A percentile compares a stretch with the other conserved stretches of the same genome.
phyloP scores from a whole-genome alignment of 352 stramenopile species.

The Phytophthora pluvialis region DNA sequence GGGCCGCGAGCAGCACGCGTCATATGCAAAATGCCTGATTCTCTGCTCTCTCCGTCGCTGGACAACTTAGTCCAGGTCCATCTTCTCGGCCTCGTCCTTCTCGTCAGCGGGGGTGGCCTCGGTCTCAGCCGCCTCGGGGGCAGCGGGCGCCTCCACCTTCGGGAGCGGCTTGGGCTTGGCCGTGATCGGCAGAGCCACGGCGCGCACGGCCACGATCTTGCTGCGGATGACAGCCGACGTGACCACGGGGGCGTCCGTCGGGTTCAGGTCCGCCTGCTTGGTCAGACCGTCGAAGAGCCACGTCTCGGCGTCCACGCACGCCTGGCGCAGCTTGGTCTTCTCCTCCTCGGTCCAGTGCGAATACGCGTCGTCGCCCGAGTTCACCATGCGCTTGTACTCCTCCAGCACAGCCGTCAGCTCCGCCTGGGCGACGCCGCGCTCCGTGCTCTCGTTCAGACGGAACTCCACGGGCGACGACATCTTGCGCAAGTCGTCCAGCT shows the following conservation, averaged over 20 bases:
- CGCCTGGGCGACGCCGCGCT: slow-evolving; percentile 88
- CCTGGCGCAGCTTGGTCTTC: slow-evolving; percentile 91
- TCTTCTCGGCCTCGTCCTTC: slow-evolving; percentile 73
- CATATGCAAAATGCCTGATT: slow-evolving; percentile 37
- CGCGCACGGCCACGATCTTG: slow-evolving; percentile 92
- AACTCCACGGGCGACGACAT: slow-evolving; percentile 94
- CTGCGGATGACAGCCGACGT: slow-evolving; percentile 89
- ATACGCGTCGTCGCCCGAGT: slow-evolving; percentile 94
- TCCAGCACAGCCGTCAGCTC: slow-evolving; percentile 94
- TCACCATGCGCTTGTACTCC: slow-evolving; percentile 95
- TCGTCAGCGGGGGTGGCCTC: slow-evolving; percentile 39
- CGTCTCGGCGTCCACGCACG: slow-evolving; percentile 86
- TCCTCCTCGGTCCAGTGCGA: slow-evolving; percentile 97
- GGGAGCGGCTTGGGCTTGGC: slow-evolving; percentile 95
- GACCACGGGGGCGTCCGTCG: slow-evolving; percentile 92
- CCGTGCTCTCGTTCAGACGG: slow-evolving; percentile 91
- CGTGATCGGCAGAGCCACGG: slow-evolving; percentile 93
- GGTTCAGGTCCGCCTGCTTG: slow-evolving; percentile 91
- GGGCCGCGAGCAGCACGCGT: slow-evolving; percentile 25
- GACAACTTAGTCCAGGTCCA: slow-evolving; percentile 83
- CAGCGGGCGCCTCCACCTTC: slow-evolving; percentile 73
- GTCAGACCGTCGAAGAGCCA: slow-evolving; percentile 98
- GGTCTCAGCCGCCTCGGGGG: slow-evolving; percentile 52
- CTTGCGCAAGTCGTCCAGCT: slow-evolving; percentile 95
- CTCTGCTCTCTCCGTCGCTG: slow-evolving; percentile 10